A percentile compares a stretch with the other conserved stretches of the same genome.
Evolutionary conservation across 73 alveolate species (phyloP).

Genomic region (Paramecium pentaurelia): DNA sequence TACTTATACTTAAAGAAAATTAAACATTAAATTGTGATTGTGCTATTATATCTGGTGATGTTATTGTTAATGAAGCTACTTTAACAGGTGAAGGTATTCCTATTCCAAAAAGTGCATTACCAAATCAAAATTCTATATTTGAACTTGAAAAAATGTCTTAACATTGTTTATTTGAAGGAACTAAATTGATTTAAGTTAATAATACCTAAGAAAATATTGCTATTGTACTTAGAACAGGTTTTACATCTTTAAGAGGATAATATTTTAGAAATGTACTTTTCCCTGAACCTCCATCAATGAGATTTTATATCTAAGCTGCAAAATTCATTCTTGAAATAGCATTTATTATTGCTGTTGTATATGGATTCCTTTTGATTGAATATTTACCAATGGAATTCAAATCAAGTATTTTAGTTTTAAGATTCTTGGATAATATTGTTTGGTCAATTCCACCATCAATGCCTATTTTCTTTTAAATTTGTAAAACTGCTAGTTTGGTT

Average conservation of each 20-base stretch:
- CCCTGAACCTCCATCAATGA: constrained; percentile 14
- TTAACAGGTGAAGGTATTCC: constrained; percentile 92
- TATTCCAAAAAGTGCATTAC: constrained; percentile 64
- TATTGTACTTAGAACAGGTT: constrained; percentile 54
- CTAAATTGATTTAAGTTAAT: constrained; percentile 25
- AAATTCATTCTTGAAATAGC: constrained; percentile 42
- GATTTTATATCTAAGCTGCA: constrained; percentile 41
- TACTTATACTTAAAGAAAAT: not conserved
- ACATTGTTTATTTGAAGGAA: constrained; percentile 58
- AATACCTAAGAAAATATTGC: not conserved
- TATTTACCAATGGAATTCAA: not conserved
- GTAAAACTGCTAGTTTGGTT: constrained; percentile 44
- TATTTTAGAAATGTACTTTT: constrained; percentile 52
- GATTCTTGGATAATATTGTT: constrained; percentile 41
- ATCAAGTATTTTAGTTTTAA: not conserved
- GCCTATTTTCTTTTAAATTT: constrained; percentile 46
- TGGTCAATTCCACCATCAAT: constrained; percentile 62
- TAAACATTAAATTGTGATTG: constrained; percentile 73
- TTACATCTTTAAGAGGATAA: constrained; percentile 48
- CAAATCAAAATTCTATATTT: not conserved
- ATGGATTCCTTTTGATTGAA: not conserved
- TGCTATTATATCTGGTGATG: constrained; percentile 76
- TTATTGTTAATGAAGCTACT: constrained; percentile 83
- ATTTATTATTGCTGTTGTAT: not conserved
- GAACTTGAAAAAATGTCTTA: not conserved